phyloP scores from a whole-genome alignment of 768 basidiomycete species.

The Agaricus sinodeliciosus region DNA sequence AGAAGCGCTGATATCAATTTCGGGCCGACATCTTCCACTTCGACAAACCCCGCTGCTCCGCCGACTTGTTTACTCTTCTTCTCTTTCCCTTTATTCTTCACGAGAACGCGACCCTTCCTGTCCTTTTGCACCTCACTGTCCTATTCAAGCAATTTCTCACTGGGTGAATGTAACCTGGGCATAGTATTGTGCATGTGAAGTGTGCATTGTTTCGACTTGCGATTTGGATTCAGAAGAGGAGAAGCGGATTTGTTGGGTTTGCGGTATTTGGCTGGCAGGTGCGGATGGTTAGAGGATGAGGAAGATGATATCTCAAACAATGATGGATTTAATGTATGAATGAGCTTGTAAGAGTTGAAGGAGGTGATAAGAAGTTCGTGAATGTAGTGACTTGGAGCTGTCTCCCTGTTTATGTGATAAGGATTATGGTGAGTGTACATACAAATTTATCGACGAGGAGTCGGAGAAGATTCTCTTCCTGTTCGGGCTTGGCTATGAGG shows the following conservation, averaged over 20 bases:
- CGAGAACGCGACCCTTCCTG: conserved; percentile 10
- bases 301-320: conserved; percentile 81
- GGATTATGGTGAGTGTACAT: conserved; percentile 18
- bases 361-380: conserved; percentile 84
- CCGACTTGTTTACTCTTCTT: conserved; percentile 36
- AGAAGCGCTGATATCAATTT: conserved; percentile 85
- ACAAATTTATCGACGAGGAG: conserved; percentile 93
- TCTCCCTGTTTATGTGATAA: conserved; percentile 57
- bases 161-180: conserved; percentile 93
- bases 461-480: conserved; percentile 92
- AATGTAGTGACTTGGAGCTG: conserved; percentile 79
- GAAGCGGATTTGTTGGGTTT: conserved; percentile 49
- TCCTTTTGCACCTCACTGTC: conserved; percentile 25
- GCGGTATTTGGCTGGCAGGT: conserved; percentile 23
- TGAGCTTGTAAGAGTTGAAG: conserved; percentile 87
- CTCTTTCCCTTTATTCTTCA: conserved; percentile 27
- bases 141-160: conserved; percentile 36
- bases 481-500: conserved; percentile 87
- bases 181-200: conserved; percentile 84
- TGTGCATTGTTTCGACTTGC: conserved; percentile 32
- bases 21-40: conserved; percentile 74
- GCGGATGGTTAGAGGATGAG: conserved; percentile 65
- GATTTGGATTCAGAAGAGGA: conserved; percentile 29
- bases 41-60: conserved; percentile 61
- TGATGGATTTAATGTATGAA: conserved; percentile 85